Evolutionary conservation across 2,329 filamentous ascomycete species (phyloP).

Genomic region (Penicillium expansum): DNA sequence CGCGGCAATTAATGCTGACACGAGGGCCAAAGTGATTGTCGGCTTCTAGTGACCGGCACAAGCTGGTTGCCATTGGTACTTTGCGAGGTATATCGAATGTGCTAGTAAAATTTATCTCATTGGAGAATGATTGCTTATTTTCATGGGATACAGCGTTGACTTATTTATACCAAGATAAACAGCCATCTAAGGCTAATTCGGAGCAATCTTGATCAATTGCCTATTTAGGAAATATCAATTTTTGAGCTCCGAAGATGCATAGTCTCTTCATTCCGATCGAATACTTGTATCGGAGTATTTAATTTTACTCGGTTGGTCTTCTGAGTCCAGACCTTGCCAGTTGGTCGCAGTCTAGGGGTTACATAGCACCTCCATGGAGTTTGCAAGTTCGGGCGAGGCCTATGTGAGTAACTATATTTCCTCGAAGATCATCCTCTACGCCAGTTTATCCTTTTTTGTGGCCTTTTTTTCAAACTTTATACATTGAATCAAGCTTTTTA

Average conservation of each 20-base stretch:
- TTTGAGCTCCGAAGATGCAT: neutral
- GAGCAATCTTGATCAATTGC: neutral
- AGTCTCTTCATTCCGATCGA: neutral
- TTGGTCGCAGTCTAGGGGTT: neutral
- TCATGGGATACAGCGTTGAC: neutral
- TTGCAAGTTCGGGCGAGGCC: no score
- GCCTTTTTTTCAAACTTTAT: no score
- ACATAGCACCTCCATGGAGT: neutral
- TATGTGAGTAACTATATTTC: neutral
- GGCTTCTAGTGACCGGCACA: neutral
- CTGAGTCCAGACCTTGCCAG: neutral
- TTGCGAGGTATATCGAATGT: neutral
- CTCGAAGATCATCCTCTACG: no score
- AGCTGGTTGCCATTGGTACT: neutral
- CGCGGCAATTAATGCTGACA: neutral
- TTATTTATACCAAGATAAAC: neutral
- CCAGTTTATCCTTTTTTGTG: no score
- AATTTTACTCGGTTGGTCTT: no score
- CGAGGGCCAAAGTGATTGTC: conserved; percentile 1
- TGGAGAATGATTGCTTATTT: neutral
- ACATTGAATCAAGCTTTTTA: no score
- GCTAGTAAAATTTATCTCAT: neutral
- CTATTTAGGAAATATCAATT: neutral
- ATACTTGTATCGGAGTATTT: no score
- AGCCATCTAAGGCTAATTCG: no score